phyloP scores from a whole-genome alignment of 805 yeast genomes.

The Spathaspora girioi region DNA sequence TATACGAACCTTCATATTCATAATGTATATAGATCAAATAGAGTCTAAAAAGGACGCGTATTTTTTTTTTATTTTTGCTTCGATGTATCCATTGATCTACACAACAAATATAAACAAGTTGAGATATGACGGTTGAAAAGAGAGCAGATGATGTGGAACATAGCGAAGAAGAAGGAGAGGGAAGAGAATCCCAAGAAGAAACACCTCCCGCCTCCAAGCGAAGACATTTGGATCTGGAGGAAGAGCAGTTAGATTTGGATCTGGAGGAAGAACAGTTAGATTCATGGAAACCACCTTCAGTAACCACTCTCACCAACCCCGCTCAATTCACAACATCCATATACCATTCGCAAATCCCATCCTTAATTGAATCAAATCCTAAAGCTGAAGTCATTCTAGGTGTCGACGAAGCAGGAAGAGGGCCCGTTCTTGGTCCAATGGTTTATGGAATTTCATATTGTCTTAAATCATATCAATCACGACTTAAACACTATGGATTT shows the following conservation, averaged over 20 bases:
- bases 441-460: slow-evolving; percentile 90
- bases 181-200: background rate
- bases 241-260: background rate
- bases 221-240: background rate
- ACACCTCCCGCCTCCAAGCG: background rate
- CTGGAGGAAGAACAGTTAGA: background rate
- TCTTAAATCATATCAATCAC: slow-evolving; percentile 44
- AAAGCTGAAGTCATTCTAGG: slow-evolving; percentile 60
- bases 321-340: slow-evolving; percentile 41
- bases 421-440: slow-evolving; percentile 98
- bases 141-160: background rate
- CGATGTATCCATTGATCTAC: background rate
- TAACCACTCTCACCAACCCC: slow-evolving; percentile 22
- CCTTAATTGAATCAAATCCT: slow-evolving; percentile 24
- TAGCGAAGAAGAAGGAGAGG: background rate
- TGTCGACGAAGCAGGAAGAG: slow-evolving; percentile 98
- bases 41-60: background rate
- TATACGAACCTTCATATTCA: background rate
- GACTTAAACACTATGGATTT: slow-evolving; percentile 63
- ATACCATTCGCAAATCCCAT: slow-evolving; percentile 50
- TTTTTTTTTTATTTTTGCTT: background rate
- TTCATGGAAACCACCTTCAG: slow-evolving; percentile 34
- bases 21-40: background rate
- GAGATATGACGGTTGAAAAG: background rate
- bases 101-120: background rate